Base-by-base conservation (phyloP, 768 basidiomycete species). In the Inosperma sp. region DNA sequence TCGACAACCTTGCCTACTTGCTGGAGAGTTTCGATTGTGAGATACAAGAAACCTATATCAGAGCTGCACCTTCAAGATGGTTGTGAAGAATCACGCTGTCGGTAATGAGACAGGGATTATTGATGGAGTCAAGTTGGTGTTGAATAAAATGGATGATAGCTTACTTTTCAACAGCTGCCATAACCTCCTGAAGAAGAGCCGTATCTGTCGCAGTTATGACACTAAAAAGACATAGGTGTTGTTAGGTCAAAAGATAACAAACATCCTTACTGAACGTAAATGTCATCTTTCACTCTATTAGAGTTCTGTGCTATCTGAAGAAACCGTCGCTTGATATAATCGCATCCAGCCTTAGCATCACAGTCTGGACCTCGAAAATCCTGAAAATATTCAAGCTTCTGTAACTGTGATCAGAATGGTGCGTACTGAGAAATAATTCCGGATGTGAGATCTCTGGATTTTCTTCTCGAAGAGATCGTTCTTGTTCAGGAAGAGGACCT, bases 401-500 rank as follows among this genome's bases (percentile, higher is more conserved):
- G 26, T 37, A 9, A 33, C 2, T 6, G 22, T 26, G 12, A 8
- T 37, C 34, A 22, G 48, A 22, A 30, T 35, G 25, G 37, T 23
- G 64, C 80, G 27, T 62, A 88, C 92, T 0, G 90, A 88, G 73
- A 96, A 97, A 71, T 88, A 88, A 57, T 80, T 86, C 70, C 82
- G 84, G 67, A 97, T 93, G 65, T 89, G 81, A 17, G 91, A 93
- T 51, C 80, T 75, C 49, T 68, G 66, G 34, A 97, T 83, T 70
- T 95, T 95, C 64, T 81, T 77, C 67, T 83, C 80, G 62, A 93
- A 93, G n/a, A 95, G 75, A 64, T 97, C 93, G 59, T 93, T 86
- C 72, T 97, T 96, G 72, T 95, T 96, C 52, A 95, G 76, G 77
- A 95, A 95, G 29, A 96, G 77, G 56, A 96, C 95, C 91, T 91